phyloP scores from a whole-genome alignment of 2,329 filamentous ascomycete species.

The Helminthosporium solani region DNA sequence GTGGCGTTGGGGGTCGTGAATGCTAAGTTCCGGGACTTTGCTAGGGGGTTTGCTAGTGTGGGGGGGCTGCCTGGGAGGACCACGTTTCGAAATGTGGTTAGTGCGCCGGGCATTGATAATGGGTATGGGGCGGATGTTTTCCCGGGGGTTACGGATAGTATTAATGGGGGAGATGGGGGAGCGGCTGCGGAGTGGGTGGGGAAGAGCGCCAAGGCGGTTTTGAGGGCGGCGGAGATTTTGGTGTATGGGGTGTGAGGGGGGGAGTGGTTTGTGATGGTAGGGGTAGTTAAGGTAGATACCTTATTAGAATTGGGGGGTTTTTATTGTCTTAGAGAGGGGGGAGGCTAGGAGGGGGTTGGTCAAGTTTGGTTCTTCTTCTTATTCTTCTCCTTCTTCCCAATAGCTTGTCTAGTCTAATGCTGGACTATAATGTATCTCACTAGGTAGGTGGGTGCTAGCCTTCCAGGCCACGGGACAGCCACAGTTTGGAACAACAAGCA shows the following conservation, averaged over 20 bases:
- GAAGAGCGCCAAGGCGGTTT: conserved; percentile 18
- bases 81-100: conserved; percentile 22
- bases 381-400: no score
- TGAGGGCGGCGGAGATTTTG: conserved; percentile 21
- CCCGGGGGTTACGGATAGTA: conserved; percentile 19
- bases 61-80: conserved; percentile 21
- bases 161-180: conserved; percentile 14
- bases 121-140: conserved; percentile 24
- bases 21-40: conserved; percentile 19
- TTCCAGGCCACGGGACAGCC: no score
- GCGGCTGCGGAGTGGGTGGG: conserved; percentile 17
- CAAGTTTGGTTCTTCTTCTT: no score
- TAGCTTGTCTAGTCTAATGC: no score
- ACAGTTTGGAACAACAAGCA: no score
- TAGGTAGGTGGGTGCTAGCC: no score
- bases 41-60: conserved; percentile 15
- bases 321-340: no score
- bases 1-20: conserved; percentile 18
- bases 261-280: no score
- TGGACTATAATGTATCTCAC: no score
- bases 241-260: background rate
- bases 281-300: no score
- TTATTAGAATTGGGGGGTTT: no score
- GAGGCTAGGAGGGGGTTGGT: no score
- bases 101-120: conserved; percentile 25